phyloP scores from a whole-genome alignment of 225 moss, liverwort and hornwort genomes.

The Thuidium tamariscinum region DNA sequence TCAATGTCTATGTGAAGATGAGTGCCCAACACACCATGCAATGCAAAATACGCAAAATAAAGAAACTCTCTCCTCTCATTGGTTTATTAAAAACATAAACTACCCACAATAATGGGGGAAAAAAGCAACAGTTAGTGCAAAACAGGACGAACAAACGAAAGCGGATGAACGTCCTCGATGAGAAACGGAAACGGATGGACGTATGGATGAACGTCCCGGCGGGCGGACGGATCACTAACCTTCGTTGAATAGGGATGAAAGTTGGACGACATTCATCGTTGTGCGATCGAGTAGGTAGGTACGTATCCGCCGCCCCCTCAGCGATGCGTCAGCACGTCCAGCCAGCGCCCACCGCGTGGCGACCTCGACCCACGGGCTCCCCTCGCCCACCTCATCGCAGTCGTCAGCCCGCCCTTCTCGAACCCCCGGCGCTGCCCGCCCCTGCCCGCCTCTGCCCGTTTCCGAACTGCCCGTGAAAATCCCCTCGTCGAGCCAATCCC shows the following conservation, averaged over 20 bases:
- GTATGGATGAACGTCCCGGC: background rate
- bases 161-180: background rate
- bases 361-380: background rate
- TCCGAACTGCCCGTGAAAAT: background rate
- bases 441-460: background rate
- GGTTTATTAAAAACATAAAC: background rate
- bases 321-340: constrained; percentile 10
- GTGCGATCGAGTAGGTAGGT: background rate
- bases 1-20: background rate
- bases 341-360: background rate
- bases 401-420: constrained; percentile 14
- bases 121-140: background rate
- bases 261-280: background rate
- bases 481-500: background rate
- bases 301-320: constrained; percentile 14
- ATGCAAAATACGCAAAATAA: background rate
- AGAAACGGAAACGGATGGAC: background rate
- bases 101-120: background rate
- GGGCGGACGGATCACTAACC: no score
- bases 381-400: background rate
- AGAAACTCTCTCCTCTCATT: background rate
- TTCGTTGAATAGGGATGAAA: background rate
- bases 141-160: background rate
- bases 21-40: background rate
- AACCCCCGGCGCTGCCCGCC: background rate